Evolutionary conservation across 345 rosid genomes (phyloP).

Genomic region (Murraya paniculata): DNA sequence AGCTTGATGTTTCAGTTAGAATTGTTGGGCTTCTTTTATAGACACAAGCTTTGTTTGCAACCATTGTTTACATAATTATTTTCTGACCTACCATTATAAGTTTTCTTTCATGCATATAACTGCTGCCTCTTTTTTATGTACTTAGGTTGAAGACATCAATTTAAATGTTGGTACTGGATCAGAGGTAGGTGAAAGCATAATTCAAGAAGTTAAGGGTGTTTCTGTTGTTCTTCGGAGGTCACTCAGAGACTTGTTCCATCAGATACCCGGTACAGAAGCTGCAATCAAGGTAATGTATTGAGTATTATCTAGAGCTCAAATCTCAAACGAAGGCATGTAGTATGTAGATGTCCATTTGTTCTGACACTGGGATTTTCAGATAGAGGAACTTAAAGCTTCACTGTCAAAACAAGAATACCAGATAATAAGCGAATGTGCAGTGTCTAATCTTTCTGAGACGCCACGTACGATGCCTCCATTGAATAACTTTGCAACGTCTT

Average conservation of each 20-base stretch:
- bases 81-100: neutral
- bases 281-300: constrained; percentile 56
- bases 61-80: neutral
- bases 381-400: constrained; percentile 78
- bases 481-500: constrained; percentile 39
- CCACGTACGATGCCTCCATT: constrained; percentile 63
- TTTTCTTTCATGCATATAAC: neutral
- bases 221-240: constrained; percentile 78
- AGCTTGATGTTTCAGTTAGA: neutral
- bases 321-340: neutral
- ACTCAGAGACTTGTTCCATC: constrained; percentile 88
- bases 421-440: constrained; percentile 85
- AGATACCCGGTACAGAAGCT: constrained; percentile 69
- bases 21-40: neutral
- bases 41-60: neutral
- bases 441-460: constrained; percentile 77
- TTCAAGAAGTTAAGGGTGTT: constrained; percentile 87
- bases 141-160: constrained; percentile 88
- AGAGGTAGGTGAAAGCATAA: constrained; percentile 84
- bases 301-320: constrained; percentile 16
- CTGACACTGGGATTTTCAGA: constrained; percentile 45
- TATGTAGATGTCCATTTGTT: constrained; percentile 9
- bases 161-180: constrained; percentile 82
- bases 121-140: neutral
- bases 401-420: constrained; percentile 83